These are phyloP conservation scores for Laburnicola sp. DNA, from an alignment of 2,329 filamentous ascomycete species.

Conservation along the genomic window DNA sequence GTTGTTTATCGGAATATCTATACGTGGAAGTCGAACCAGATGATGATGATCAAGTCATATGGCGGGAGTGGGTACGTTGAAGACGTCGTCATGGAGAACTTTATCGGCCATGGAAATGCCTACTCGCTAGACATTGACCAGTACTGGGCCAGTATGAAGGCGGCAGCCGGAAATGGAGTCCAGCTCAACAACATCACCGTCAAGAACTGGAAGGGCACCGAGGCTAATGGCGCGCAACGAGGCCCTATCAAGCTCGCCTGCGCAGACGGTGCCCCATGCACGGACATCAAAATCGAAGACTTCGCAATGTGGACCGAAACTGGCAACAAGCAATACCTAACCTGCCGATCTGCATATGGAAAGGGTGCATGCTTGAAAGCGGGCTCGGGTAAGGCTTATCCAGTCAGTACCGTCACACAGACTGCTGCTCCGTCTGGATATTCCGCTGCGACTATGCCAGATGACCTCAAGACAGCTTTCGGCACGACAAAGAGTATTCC, in stretches of 20 bases:
- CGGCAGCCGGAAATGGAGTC: slow-evolving; percentile 55
- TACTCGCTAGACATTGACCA: slow-evolving; percentile 61
- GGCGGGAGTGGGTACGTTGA: slow-evolving; percentile 59
- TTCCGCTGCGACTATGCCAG: slow-evolving; percentile 43
- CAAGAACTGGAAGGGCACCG: slow-evolving; percentile 60
- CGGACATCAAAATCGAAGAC: slow-evolving; percentile 54
- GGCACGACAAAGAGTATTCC: slow-evolving; percentile 44
- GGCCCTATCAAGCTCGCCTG: slow-evolving; percentile 60
- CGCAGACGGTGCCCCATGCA: slow-evolving; percentile 56
- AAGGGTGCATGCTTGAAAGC: slow-evolving; percentile 52
- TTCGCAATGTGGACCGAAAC: slow-evolving; percentile 58
- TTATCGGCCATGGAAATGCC: slow-evolving; percentile 63
- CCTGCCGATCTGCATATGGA: slow-evolving; percentile 56
- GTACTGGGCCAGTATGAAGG: slow-evolving; percentile 54
- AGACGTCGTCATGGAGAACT: slow-evolving; percentile 59
- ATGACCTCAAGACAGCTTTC: slow-evolving; percentile 33
- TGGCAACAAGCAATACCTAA: slow-evolving; percentile 48
- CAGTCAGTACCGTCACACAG: slow-evolving; percentile 40
- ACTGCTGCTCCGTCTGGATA: slow-evolving; percentile 45
- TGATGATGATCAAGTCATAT: slow-evolving; percentile 66
- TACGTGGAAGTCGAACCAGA: slow-evolving; percentile 63
- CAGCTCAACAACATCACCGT: slow-evolving; percentile 57
- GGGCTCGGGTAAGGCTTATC: slow-evolving; percentile 33
- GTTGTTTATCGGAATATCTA: slow-evolving; percentile 62
- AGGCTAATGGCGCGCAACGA: slow-evolving; percentile 53